These are phyloP conservation scores for Emydomyces testavorans DNA, from an alignment of 2,329 filamentous ascomycete species.

Conservation along the genomic window DNA sequence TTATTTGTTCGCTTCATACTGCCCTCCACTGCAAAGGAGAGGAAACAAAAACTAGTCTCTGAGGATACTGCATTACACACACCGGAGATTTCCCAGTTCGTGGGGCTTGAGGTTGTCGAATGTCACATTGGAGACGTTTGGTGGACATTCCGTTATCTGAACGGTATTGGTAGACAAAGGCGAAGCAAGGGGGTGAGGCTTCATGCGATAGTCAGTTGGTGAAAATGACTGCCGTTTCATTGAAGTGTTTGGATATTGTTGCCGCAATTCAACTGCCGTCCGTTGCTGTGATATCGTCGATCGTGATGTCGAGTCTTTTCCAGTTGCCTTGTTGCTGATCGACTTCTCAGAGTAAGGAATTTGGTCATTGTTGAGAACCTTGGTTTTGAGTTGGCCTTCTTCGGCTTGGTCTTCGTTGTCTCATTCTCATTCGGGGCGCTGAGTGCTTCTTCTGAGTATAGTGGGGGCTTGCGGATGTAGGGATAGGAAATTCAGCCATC, in stretches of 20 bases:
- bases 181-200: neutral
- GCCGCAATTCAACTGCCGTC: neutral
- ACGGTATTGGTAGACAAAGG: slow-evolving; percentile 4
- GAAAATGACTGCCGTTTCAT: neutral
- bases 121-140: slow-evolving; percentile 19
- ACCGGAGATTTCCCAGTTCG: slow-evolving; percentile 42
- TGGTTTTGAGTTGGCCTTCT: neutral
- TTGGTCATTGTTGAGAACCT: slow-evolving; percentile 1
- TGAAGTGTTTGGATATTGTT: neutral
- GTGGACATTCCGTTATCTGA: neutral
- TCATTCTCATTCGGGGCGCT: neutral
- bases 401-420: neutral
- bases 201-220: neutral
- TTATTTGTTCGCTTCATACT: slow-evolving; percentile 78
- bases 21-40: slow-evolving; percentile 43
- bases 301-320: neutral
- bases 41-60: slow-evolving; percentile 92
- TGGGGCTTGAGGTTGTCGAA: slow-evolving; percentile 19
- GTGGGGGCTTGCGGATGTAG: slow-evolving; percentile 11
- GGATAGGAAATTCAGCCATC: slow-evolving; percentile 22
- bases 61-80: slow-evolving; percentile 74
- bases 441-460: neutral
- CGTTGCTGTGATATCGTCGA: neutral
- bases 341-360: neutral
- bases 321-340: neutral